Conservation (phyloP, 176 grass and related monocot genomes). For the Cocos nucifera region DNA sequence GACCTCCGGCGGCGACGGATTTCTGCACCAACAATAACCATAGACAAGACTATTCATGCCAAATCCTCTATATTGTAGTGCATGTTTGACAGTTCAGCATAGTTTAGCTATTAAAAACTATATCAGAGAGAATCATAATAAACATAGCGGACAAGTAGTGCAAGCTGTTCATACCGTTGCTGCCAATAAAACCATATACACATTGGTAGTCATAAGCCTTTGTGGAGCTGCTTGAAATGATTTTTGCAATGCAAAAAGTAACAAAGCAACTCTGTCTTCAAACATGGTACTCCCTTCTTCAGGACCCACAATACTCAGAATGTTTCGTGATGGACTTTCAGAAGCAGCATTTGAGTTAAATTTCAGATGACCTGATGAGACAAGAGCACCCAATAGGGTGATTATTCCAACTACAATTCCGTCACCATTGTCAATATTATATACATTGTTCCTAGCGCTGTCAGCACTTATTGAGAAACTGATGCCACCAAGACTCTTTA, state of each 20-base stretch:
- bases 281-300: constrained; percentile 70
- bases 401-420: constrained; percentile 89
- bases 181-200: constrained; percentile 85
- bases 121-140: too few relatives aligned
- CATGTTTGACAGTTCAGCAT: too few relatives aligned
- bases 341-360: constrained; percentile 36
- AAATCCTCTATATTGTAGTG: too few relatives aligned
- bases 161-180: constrained; percentile 45
- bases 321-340: constrained; percentile 31
- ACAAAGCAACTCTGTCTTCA: constrained; percentile 67
- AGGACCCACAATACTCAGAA: constrained; percentile 33
- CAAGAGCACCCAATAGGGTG: constrained; percentile 78
- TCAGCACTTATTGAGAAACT: constrained; percentile 80
- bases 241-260: constrained; percentile 96
- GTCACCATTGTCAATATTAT: constrained; percentile 92
- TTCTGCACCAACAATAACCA: too few relatives aligned
- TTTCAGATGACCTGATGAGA: constrained; percentile 77
- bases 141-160: too few relatives aligned
- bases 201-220: constrained; percentile 89
- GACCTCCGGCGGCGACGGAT: too few relatives aligned
- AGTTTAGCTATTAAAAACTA: too few relatives aligned
- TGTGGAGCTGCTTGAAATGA: constrained; percentile 71
- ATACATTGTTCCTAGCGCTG: constrained; percentile 77
- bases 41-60: too few relatives aligned
- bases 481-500: constrained; percentile 77